phyloP scores from a whole-genome alignment of 805 yeast genomes.

The Diddensiella caesifluorescens region DNA sequence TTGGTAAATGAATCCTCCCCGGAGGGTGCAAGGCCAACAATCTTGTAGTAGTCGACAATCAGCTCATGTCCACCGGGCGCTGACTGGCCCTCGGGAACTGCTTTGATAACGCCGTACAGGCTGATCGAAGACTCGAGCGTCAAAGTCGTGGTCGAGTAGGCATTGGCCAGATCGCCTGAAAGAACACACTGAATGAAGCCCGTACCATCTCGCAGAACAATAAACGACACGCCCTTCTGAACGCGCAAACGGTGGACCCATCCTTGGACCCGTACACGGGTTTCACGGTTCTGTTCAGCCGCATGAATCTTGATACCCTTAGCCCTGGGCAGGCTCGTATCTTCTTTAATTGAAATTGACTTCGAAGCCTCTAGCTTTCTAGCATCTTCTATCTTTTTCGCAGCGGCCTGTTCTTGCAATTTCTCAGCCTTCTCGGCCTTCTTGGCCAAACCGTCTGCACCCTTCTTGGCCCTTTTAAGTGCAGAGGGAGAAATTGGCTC shows the following conservation, averaged over 20 bases:
- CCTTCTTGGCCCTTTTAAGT: conserved; percentile 92
- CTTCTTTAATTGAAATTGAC: conserved; percentile 71
- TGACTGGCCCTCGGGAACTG: conserved; percentile 90
- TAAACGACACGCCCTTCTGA: conserved; percentile 87
- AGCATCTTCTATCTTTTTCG: conserved; percentile 63
- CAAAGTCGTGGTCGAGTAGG: conserved; percentile 74
- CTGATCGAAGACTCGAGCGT: conserved; percentile 84
- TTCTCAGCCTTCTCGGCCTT: conserved; percentile 60
- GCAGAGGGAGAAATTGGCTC: conserved; percentile 84
- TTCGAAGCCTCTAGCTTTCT: conserved; percentile 73
- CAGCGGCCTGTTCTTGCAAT: conserved; percentile 47
- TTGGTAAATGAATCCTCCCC: conserved; percentile 95
- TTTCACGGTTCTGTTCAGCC: conserved; percentile 50
- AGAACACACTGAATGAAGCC: conserved; percentile 86
- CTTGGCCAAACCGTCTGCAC: conserved; percentile 86
- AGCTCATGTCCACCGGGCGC: conserved; percentile 98
- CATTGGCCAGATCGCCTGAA: conserved; percentile 86
- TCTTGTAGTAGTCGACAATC: conserved; percentile 80
- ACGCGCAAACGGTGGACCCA: conserved; percentile 94
- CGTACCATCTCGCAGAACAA: conserved; percentile 92
- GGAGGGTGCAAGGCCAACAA: conserved; percentile 89
- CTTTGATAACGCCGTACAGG: conserved; percentile 72
- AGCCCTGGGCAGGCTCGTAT: conserved; percentile 66
- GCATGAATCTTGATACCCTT: conserved; percentile 57
- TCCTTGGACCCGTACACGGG: conserved; percentile 77